Evolutionary conservation across 331 rosid species (phyloP), one percentile per base, ranked within the genome.

Genomic region (Rhamnella rubrinervis): DNA sequence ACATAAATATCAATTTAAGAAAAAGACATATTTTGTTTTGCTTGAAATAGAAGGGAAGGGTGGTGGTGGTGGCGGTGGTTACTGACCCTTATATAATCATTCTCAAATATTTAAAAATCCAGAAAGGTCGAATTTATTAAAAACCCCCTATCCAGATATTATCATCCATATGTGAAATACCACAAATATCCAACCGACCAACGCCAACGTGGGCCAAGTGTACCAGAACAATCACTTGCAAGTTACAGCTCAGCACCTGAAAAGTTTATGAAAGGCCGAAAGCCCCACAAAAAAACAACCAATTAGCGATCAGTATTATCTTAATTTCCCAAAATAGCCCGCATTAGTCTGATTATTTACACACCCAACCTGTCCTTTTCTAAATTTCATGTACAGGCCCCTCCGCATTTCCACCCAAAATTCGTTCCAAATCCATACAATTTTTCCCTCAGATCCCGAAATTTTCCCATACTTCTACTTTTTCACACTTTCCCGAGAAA

Each of bases 401-500:
- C 64, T 20, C 63, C 70, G 1, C 49, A 12, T 9, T 2, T 17
- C 39, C n/a, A 59, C 7, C 26, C 64, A 59, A 21, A 35, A 2
- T 44, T 46, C 23, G n/a, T 49, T 18, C 38, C n/a, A 18, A 31
- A 50, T 17, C 59, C 55, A 40, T 17, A 8, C 62, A 44, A 31
- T 0, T 21, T 41, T 21, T 19, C 9, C 8, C 14, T 44, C 55
- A 19, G 52, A 38, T 40, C 26, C 35, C 37, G n/a, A 41, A 2
- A 37, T 17, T 14, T 28, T 52, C 60, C 40, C 20, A 25, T 18
- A 14, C 37, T 4, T 28, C 2, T 6, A 19, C 21, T 66, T 41
- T n/a, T 66, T 55, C 63, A 39, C 75, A 71, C 59, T 81, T 84
- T 68, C 67, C 70, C 79, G 74, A 56, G 71, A 81, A 81, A 75